Evolutionary conservation across 768 basidiomycete species (phyloP).

Genomic region (Trametopsis cervina): DNA sequence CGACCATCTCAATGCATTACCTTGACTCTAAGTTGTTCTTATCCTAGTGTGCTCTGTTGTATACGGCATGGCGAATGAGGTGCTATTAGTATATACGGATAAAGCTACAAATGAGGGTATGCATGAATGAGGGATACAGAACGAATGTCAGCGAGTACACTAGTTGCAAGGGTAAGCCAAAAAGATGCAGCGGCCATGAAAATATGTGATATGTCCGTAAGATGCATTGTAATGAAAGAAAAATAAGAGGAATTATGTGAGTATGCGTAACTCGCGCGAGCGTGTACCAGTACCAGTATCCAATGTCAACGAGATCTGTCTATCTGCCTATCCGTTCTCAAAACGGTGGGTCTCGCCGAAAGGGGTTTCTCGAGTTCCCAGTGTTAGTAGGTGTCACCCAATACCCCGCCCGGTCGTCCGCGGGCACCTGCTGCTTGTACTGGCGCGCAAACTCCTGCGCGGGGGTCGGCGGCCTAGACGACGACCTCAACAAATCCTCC

Average conservation of each 20-base stretch:
- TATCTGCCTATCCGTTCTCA: not conserved
- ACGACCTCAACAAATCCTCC: conserved; percentile 13
- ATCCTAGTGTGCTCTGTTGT: not conserved
- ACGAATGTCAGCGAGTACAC: conserved; percentile 1
- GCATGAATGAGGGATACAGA: not conserved
- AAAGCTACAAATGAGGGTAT: conserved; percentile 2
- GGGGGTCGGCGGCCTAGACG: conserved; percentile 35
- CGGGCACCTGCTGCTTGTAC: conserved; percentile 24
- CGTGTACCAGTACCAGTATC: not conserved
- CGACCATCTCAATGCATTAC: too few relatives aligned
- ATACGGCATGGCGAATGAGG: too few relatives aligned
- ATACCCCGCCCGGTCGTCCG: conserved; percentile 28
- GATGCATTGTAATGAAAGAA: not conserved
- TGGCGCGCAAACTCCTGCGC: conserved; percentile 55
- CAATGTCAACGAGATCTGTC: too few relatives aligned
- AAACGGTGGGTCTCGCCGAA: conserved; percentile 25
- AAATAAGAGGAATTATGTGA: not conserved
- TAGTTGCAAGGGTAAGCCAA: conserved; percentile 1
- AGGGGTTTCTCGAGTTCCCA: conserved; percentile 45
- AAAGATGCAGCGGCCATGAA: not conserved
- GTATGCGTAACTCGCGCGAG: too few relatives aligned
- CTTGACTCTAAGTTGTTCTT: too few relatives aligned
- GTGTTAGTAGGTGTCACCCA: conserved; percentile 37
- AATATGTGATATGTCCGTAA: conserved; percentile 3
- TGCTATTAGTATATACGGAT: too few relatives aligned